These are phyloP conservation scores for Tephrocybe sp. DNA, from an alignment of 768 basidiomycete genomes.

Conservation along the genomic window DNA sequence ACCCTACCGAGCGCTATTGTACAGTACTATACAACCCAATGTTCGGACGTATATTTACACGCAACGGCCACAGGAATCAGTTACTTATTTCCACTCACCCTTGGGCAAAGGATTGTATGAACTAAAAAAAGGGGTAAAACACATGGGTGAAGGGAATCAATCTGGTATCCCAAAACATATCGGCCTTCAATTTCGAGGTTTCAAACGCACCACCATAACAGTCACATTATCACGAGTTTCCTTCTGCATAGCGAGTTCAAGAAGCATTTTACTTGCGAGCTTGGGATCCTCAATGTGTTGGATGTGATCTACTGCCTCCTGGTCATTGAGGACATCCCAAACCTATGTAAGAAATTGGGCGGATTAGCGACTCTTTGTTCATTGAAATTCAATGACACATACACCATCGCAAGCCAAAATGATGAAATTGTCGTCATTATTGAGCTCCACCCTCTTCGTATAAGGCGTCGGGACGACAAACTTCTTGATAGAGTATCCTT, in stretches of 20 bases:
- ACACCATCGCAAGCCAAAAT: conserved; percentile 18
- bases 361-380: not conserved
- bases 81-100: too few relatives aligned
- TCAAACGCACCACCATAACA: conserved; percentile 16
- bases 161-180: not conserved
- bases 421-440: conserved; percentile 11
- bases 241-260: conserved; percentile 12
- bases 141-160: not conserved
- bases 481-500: conserved; percentile 16
- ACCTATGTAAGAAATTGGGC: conserved; percentile 4
- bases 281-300: conserved; percentile 8
- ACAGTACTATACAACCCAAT: too few relatives aligned
- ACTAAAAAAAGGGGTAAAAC: not conserved
- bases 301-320: conserved; percentile 12
- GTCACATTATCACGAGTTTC: conserved; percentile 18
- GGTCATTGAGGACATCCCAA: conserved; percentile 16
- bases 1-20: too few relatives aligned
- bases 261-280: conserved; percentile 14
- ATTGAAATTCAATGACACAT: not conserved
- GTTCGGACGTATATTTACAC: too few relatives aligned
- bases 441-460: conserved; percentile 4
- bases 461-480: conserved; percentile 14
- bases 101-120: not conserved
- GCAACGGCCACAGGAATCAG: too few relatives aligned
- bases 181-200: not conserved